Conservation (phyloP, 73 alveolate genomes). For the Paramecium sonneborni region DNA sequence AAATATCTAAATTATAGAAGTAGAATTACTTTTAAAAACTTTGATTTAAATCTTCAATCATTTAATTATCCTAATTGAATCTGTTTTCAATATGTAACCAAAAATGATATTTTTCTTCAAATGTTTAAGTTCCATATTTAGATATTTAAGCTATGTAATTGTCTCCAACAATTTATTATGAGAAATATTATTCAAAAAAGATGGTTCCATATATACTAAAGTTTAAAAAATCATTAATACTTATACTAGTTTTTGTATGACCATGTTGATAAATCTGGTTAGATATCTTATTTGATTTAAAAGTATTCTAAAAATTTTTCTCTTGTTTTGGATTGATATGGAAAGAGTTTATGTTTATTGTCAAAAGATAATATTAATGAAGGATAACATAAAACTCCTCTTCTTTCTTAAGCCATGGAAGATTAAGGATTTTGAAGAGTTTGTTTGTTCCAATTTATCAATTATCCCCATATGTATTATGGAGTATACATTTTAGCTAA, state of each 20-base stretch:
- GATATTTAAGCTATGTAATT: not conserved
- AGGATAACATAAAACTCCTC: conserved; percentile 22
- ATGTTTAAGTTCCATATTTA: not conserved
- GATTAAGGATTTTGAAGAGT: conserved; percentile 30
- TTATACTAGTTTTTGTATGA: conserved; percentile 19
- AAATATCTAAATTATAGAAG: not conserved
- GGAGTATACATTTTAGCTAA: conserved; percentile 33
- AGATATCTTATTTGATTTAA: not conserved
- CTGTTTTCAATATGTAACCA: not conserved
- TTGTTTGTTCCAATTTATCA: conserved; percentile 31
- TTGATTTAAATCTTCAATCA: not conserved
- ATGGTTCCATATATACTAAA: conserved; percentile 38
- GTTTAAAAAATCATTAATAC: not conserved
- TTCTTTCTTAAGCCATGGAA: conserved; percentile 53
- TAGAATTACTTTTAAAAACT: not conserved
- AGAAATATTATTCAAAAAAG: not conserved
- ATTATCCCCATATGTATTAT: conserved; percentile 18
- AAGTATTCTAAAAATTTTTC: conserved; percentile 25
- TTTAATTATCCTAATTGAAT: not conserved
- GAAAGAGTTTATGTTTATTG: conserved; percentile 23
- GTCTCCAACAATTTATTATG: not conserved
- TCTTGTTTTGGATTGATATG: conserved; percentile 10
- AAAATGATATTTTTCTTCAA: not conserved
- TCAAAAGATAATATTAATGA: conserved; percentile 39
- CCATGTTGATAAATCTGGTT: conserved; percentile 49